These are phyloP conservation scores for Wickerhamomyces hampshirensis DNA, from an alignment of 805 yeast species.

Conservation along the genomic window DNA sequence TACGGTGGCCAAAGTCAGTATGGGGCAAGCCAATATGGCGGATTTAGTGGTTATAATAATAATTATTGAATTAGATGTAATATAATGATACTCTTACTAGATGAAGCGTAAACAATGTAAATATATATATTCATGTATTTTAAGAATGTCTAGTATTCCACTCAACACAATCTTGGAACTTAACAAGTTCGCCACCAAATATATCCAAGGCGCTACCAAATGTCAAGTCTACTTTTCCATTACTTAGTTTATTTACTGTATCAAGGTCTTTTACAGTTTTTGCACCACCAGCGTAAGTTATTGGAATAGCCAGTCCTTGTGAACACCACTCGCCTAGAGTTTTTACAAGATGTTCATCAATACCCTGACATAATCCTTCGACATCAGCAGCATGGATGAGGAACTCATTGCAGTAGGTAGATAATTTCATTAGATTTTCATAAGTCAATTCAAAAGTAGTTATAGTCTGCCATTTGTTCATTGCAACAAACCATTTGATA, in stretches of 20 bases:
- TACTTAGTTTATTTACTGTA: constrained; percentile 61
- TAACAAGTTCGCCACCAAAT: constrained; percentile 85
- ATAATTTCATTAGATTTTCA: constrained; percentile 48
- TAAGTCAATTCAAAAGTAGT: constrained; percentile 57
- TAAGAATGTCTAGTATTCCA: constrained; percentile 55
- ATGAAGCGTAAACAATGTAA: neutral
- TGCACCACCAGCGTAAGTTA: constrained; percentile 98
- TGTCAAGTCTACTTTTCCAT: constrained; percentile 85
- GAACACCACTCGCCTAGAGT: constrained; percentile 72
- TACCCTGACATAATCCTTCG: constrained; percentile 92
- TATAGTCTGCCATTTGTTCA: constrained; percentile 94
- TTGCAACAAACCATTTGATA: constrained; percentile 83
- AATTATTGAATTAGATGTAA: neutral
- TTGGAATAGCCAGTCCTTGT: constrained; percentile 43
- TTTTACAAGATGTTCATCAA: constrained; percentile 72
- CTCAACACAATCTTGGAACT: constrained; percentile 63
- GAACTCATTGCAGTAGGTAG: constrained; percentile 76
- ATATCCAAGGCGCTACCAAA: constrained; percentile 92
- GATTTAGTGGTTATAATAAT: neutral
- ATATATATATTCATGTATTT: constrained; percentile 25
- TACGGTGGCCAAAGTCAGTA: constrained; percentile 11
- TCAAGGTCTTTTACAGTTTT: constrained; percentile 63
- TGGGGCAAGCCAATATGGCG: constrained; percentile 7
- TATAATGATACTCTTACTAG: too few species aligned
- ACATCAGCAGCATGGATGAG: constrained; percentile 98